phyloP scores from a whole-genome alignment of 441 rosid species.

The Adansonia madagascariensis region DNA sequence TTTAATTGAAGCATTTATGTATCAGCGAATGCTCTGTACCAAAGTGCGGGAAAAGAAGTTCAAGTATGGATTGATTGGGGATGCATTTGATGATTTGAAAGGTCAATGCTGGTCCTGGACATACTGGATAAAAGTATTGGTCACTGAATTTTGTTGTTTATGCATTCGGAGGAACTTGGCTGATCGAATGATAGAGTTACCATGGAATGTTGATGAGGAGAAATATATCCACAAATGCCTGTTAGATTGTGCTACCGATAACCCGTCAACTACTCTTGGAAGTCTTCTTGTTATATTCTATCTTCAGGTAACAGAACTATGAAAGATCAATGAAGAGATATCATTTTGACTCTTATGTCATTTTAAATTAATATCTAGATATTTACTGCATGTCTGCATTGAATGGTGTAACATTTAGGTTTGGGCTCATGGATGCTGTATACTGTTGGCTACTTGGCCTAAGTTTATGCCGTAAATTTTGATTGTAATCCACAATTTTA shows the following conservation, averaged over 20 bases:
- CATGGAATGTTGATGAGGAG: slow-evolving; percentile 88
- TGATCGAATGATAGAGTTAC: slow-evolving; percentile 84
- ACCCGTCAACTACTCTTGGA: slow-evolving; percentile 76
- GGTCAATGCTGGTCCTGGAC: slow-evolving; percentile 57
- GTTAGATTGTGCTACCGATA: slow-evolving; percentile 65
- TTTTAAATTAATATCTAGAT: not conserved
- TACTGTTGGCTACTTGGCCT: not conserved
- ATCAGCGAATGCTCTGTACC: slow-evolving; percentile 75
- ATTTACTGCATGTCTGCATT: not conserved
- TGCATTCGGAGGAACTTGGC: slow-evolving; percentile 81
- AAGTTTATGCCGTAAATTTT: not conserved
- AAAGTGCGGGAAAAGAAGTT: slow-evolving; percentile 66
- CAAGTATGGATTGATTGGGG: slow-evolving; percentile 44
- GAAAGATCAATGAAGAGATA: not conserved
- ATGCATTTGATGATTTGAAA: slow-evolving; percentile 41
- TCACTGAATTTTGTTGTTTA: slow-evolving; percentile 83
- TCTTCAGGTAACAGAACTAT: slow-evolving; percentile 67
- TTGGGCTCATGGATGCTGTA: not conserved
- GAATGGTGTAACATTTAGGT: slow-evolving; percentile 1
- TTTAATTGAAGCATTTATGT: slow-evolving; percentile 84
- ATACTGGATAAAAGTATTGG: slow-evolving; percentile 77
- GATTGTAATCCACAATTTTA: not conserved
- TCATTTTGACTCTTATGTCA: not conserved
- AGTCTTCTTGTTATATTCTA: slow-evolving; percentile 81
- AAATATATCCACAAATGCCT: slow-evolving; percentile 76